phyloP scores from a whole-genome alignment of 1,284 basidiomycete genomes.

The Fomes fomentarius region DNA sequence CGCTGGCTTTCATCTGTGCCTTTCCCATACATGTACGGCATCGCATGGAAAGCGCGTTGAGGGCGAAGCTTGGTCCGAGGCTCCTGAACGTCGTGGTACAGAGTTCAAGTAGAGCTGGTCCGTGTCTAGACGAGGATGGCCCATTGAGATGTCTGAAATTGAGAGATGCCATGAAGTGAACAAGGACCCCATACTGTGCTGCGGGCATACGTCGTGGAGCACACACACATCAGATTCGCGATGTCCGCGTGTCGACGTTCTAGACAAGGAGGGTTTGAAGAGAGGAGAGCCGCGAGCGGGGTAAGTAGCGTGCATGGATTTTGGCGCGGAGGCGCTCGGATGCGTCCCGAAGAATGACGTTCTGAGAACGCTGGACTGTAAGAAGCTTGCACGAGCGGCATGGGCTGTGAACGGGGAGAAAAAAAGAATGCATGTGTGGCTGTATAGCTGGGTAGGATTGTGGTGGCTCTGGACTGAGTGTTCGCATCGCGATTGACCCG shows the following conservation, averaged over 20 bases:
- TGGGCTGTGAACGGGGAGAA: background rate
- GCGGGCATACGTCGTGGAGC: background rate
- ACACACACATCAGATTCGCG: conserved; percentile 1
- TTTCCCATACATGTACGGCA: no score
- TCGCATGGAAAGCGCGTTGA: no score
- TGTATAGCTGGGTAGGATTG: no score
- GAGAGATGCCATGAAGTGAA: background rate
- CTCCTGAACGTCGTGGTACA: background rate
- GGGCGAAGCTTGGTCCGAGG: no score
- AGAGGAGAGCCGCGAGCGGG: background rate
- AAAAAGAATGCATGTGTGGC: background rate
- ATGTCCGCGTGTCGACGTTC: conserved; percentile 1
- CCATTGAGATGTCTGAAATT: no score
- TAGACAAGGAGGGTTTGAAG: background rate
- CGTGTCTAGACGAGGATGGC: background rate
- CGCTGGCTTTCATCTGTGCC: no score
- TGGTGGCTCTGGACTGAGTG: background rate
- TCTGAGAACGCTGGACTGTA: background rate
- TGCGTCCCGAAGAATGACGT: conserved; percentile 5
- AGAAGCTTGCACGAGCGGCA: no score
- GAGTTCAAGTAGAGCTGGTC: background rate
- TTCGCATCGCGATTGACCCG: conserved; percentile 3
- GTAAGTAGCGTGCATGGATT: no score
- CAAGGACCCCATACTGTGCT: background rate
- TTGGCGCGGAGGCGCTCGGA: background rate